Evolutionary conservation across 352 stramenopile species (phyloP), one percentile per base, ranked within the genome.

Genomic region (Phytophthora sp.): DNA sequence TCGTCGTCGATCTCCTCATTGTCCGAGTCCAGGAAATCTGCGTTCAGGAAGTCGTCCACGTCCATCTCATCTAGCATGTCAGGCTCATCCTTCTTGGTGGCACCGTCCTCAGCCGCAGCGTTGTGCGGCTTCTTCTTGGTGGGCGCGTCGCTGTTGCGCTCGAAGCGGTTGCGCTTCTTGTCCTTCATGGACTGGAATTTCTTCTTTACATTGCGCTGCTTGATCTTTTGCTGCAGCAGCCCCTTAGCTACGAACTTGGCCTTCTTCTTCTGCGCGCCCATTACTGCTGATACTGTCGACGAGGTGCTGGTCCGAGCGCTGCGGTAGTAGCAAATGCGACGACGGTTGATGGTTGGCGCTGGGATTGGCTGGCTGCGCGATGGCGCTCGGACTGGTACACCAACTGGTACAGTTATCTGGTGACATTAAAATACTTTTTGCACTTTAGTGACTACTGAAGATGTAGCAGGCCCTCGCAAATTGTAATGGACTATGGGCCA

Each of bases 41-140:
- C 85, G 53, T 95, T 91, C 41, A 95, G 55, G 57, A 95, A 95
- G 13, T 93, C 87, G 64, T 95, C 87, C 38, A 95, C 84, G 57
- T 95, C 85, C 82, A 95, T 93, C 46, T 95, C 87, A 61, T 95
- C 86, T 65, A 95, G 56, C 82, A 95, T 95, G 59, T 95, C 87
- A 0, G 69, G 41, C 27, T 93, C 82, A 27, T 90, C 74, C 57
- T 89, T 88, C 57, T 80, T 85, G 27, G 38, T 18, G 23, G 4
- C 38, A 29, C 51, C 42, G 8, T 51, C 73, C 5, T 68, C 54
- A 8, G 44, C 55, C 4, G 46, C 69, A 20, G 64, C 80, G 9
- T 57, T 72, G 38, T 66, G 61, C 45, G 71, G 67, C 51, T 84
- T 77, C 51, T 86, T 85, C 50, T 86, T 84, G 45, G 69, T 77